phyloP scores from a whole-genome alignment of 2,329 filamentous ascomycete species.

The Penicillium sumatraense region DNA sequence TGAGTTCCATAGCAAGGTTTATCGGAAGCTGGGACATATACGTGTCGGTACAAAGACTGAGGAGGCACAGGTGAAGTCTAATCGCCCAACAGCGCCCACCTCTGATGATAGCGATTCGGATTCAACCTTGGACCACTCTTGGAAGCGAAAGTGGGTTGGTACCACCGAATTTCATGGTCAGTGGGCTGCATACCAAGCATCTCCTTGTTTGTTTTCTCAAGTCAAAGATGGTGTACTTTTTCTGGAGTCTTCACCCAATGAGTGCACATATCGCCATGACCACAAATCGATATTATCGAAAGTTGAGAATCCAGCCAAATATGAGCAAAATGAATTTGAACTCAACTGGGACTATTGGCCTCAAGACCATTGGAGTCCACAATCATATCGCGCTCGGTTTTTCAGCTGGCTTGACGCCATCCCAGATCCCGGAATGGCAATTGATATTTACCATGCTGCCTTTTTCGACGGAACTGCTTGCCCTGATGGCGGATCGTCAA shows the following conservation, averaged over 20 bases:
- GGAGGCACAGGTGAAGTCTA: neutral
- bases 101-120: neutral
- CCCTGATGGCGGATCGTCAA: slow-evolving; percentile 30
- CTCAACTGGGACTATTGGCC: neutral
- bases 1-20: neutral
- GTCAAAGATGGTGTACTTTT: neutral
- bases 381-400: neutral
- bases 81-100: neutral
- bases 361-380: neutral
- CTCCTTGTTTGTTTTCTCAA: neutral
- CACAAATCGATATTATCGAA: neutral
- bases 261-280: neutral
- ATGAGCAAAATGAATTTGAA: neutral
- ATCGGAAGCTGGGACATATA: neutral
- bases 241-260: neutral
- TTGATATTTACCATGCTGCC: slow-evolving; percentile 32
- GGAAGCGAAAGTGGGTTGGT: neutral
- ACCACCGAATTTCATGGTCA: neutral
- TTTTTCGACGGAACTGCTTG: slow-evolving; percentile 40
- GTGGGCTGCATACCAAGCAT: neutral
- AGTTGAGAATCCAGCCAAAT: neutral
- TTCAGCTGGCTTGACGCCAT: neutral
- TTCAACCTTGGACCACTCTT: neutral
- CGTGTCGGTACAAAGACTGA: neutral
- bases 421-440: neutral